Evolutionary conservation across 2,329 filamentous ascomycete species (phyloP).

Genomic region (Didymella segeticola): DNA sequence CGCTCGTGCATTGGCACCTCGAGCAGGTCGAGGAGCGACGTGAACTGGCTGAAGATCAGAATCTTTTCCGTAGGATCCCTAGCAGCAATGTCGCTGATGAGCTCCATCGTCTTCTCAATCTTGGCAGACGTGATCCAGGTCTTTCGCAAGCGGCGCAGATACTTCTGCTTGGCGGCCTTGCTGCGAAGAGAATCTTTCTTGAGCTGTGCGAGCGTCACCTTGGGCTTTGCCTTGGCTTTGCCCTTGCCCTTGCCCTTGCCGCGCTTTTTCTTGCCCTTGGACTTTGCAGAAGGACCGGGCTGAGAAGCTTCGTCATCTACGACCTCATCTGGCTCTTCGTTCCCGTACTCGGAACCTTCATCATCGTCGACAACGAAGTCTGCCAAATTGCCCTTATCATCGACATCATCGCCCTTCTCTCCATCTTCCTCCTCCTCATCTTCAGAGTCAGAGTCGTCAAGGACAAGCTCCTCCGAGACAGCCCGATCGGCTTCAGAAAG

Average conservation of each 20-base stretch:
- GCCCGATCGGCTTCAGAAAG: slow-evolving; percentile 32
- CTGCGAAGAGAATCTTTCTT: slow-evolving; percentile 72
- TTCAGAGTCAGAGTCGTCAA: slow-evolving; percentile 36
- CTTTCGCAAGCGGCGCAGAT: slow-evolving; percentile 71
- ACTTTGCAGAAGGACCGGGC: slow-evolving; percentile 37
- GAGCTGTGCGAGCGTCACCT: slow-evolving; percentile 66
- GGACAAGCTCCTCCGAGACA: slow-evolving; percentile 22
- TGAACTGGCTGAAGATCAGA: slow-evolving; percentile 84
- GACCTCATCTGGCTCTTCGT: slow-evolving; percentile 3
- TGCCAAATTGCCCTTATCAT: slow-evolving; percentile 50
- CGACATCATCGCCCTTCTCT: slow-evolving; percentile 51
- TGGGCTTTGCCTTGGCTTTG: slow-evolving; percentile 45
- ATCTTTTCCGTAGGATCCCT: slow-evolving; percentile 71
- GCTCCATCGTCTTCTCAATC: slow-evolving; percentile 71
- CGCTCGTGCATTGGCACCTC: slow-evolving; percentile 72
- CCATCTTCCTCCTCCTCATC: slow-evolving; percentile 50
- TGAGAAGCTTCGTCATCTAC: slow-evolving; percentile 3
- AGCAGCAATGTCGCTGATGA: slow-evolving; percentile 62
- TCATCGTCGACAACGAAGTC: slow-evolving; percentile 65
- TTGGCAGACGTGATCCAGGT: slow-evolving; percentile 78
- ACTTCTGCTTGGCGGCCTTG: slow-evolving; percentile 69
- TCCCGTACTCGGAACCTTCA: slow-evolving; percentile 31
- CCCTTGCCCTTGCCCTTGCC: slow-evolving; percentile 53
- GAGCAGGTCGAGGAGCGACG: slow-evolving; percentile 76
- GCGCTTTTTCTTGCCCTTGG: slow-evolving; percentile 45